These are phyloP conservation scores for Rauvolfia tetraphylla DNA, from an alignment of 257 asterid species.

Conservation along the genomic window DNA sequence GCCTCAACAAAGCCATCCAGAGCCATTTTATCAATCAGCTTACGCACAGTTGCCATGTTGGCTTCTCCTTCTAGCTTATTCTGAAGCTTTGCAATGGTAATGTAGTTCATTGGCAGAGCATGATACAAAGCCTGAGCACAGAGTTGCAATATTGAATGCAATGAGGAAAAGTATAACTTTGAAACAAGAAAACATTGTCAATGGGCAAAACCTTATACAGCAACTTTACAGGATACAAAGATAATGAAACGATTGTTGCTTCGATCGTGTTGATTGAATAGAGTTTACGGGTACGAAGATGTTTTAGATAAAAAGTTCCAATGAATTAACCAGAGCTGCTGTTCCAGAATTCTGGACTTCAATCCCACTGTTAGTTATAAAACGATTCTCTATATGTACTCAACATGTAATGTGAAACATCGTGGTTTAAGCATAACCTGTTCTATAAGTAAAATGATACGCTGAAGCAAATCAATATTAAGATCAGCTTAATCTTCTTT, in stretches of 20 bases:
- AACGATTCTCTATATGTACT: neutral
- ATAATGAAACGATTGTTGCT: neutral
- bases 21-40: conserved; percentile 81
- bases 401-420: neutral
- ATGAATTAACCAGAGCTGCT: neutral
- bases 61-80: conserved; percentile 73
- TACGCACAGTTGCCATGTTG: conserved; percentile 53
- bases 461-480: neutral
- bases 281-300: neutral
- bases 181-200: neutral
- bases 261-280: neutral
- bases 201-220: neutral
- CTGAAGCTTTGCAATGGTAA: conserved; percentile 68
- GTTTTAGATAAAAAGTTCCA: neutral
- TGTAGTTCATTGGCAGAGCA: conserved; percentile 81
- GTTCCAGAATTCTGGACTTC: neutral
- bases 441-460: neutral
- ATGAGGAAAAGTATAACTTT: neutral
- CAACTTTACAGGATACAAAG: neutral
- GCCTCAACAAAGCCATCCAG: conserved; percentile 80
- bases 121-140: conserved; percentile 73
- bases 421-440: neutral
- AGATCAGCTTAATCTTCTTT: neutral
- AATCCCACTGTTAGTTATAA: neutral
- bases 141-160: neutral